phyloP scores from a whole-genome alignment of 257 asterid genomes.

The Nicotiana paniculata region DNA sequence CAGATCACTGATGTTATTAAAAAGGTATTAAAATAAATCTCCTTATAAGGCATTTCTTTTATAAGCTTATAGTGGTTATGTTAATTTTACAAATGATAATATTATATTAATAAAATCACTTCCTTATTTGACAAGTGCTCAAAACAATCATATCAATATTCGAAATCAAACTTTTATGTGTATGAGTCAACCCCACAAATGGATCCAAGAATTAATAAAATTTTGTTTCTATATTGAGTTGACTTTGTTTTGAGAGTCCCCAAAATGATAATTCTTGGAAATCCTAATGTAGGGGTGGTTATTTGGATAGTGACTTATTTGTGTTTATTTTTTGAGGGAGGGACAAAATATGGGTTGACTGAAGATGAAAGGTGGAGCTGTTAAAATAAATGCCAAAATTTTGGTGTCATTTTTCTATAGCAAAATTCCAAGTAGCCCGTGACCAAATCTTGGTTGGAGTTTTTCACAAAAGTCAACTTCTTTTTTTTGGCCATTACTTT shows the following conservation, averaged over 20 bases:
- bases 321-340: not conserved
- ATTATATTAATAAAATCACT: too few species aligned
- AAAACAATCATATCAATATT: not conserved
- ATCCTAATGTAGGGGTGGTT: conserved; percentile 12
- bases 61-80: not conserved
- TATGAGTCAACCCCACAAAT: not conserved
- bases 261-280: not conserved
- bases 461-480: conserved; percentile 50
- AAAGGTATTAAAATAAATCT: too few species aligned
- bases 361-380: conserved; percentile 16
- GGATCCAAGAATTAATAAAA: conserved; percentile 13
- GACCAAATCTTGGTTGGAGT: conserved; percentile 41
- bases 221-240: conserved; percentile 25
- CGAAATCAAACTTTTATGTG: not conserved
- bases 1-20: too few species aligned
- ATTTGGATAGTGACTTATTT: not conserved
- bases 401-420: conserved; percentile 17
- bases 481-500: not conserved
- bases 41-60: not conserved
- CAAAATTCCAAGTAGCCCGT: conserved; percentile 8
- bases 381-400: not conserved
- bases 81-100: too few species aligned
- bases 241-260: conserved; percentile 38
- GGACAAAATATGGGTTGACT: conserved; percentile 32
- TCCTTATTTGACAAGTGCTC: not conserved